Conservation (phyloP, 1,284 basidiomycete genomes). For the Ceratobasidium sp. region DNA sequence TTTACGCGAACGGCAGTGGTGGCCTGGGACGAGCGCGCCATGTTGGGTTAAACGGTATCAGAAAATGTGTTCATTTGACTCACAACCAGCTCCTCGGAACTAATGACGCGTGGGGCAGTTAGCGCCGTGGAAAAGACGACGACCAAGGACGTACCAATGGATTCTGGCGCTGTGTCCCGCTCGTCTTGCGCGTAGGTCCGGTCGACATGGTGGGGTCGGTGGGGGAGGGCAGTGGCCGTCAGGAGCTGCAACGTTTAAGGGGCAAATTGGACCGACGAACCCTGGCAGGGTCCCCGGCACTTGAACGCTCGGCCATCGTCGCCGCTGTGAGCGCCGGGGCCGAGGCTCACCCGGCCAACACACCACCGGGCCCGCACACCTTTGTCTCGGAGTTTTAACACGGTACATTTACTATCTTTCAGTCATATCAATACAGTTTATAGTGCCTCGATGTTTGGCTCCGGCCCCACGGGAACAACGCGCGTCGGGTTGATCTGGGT, state of each 20-base stretch:
- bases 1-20: constrained; percentile 34
- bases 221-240: constrained; percentile 13
- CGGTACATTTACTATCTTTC: not conserved
- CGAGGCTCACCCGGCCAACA: constrained; percentile 2
- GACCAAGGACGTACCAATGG: constrained; percentile 22
- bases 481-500: constrained; percentile 76
- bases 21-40: constrained; percentile 16
- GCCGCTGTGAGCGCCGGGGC: not conserved
- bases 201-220: not conserved
- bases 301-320: not conserved
- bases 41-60: constrained; percentile 6
- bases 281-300: too few relatives aligned
- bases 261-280: constrained; percentile 7
- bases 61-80: constrained; percentile 4
- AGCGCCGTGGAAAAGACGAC: constrained; percentile 11
- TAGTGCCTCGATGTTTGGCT: constrained; percentile 74
- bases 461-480: constrained; percentile 79
- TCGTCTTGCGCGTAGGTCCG: constrained; percentile 6
- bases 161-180: not conserved
- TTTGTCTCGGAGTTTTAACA: constrained; percentile 4
- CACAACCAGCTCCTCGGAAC: constrained; percentile 43
- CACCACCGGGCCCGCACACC: not conserved
- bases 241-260: constrained; percentile 24
- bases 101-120: constrained; percentile 8
- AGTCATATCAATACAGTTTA: constrained; percentile 35